Conservation (phyloP, 306 rosid species). For the Acacia acuminata region DNA sequence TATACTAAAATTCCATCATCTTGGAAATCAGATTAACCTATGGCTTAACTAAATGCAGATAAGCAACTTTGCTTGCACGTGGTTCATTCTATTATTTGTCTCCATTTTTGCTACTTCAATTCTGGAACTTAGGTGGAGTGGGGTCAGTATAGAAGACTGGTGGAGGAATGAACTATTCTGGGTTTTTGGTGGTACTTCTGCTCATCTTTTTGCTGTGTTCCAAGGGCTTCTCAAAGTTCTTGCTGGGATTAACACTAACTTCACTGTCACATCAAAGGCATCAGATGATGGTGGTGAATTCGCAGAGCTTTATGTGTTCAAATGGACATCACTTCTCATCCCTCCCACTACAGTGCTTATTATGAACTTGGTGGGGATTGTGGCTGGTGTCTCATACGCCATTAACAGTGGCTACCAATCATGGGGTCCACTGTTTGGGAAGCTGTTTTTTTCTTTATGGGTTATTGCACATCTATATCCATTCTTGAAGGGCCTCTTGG, state of each 20-base stretch:
- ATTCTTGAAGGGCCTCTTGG: conserved; percentile 93
- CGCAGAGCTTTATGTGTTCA: conserved; percentile 83
- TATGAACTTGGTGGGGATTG: conserved; percentile 80
- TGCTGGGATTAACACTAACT: conserved; percentile 91
- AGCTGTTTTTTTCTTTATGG: conserved; percentile 86
- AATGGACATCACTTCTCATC: conserved; percentile 93
- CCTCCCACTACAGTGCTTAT: conserved; percentile 93
- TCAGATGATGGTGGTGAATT: conserved; percentile 92
- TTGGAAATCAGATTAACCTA: conserved; percentile 16
- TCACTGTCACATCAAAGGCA: conserved; percentile 94
- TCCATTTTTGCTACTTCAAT: conserved; percentile 90
- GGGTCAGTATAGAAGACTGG: conserved; percentile 97
- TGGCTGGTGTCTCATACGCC: conserved; percentile 91
- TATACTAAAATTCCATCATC: background rate
- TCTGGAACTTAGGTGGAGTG: conserved; percentile 99
- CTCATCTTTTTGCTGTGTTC: conserved; percentile 95
- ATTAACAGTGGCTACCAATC: conserved; percentile 92
- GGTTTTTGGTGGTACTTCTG: conserved; percentile 99
- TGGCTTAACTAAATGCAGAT: conserved; percentile 57
- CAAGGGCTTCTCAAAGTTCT: conserved; percentile 96
- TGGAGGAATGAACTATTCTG: conserved; percentile 99
- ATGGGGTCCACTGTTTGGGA: conserved; percentile 93
- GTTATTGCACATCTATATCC: conserved; percentile 91
- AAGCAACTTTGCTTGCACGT: conserved; percentile 97
- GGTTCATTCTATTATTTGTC: conserved; percentile 92